These are phyloP conservation scores for Cephaloascus fragrans DNA, from an alignment of 805 yeast genomes.

Conservation along the genomic window DNA sequence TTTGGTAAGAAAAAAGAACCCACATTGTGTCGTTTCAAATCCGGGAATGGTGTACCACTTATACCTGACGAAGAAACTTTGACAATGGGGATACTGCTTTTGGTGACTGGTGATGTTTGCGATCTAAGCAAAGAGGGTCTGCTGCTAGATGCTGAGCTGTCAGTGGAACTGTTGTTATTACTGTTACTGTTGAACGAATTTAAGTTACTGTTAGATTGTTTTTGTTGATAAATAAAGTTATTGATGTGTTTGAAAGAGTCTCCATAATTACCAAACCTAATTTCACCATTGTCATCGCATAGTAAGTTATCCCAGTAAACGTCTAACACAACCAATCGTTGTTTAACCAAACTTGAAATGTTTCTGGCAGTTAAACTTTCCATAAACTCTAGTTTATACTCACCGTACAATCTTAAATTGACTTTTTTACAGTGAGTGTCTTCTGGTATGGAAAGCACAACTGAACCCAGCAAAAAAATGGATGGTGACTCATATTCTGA, in stretches of 20 bases:
- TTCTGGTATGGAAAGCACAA: slow-evolving; percentile 34
- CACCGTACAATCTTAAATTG: slow-evolving; percentile 30
- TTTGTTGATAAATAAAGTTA: neutral
- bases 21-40: slow-evolving; percentile 10
- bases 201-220: slow-evolving; percentile 1
- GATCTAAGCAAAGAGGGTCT: slow-evolving; percentile 20
- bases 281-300: slow-evolving; percentile 23
- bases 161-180: neutral
- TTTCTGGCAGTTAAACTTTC: slow-evolving; percentile 18
- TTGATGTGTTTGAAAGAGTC: slow-evolving; percentile 8
- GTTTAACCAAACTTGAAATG: slow-evolving; percentile 22
- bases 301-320: slow-evolving; percentile 41
- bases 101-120: slow-evolving; percentile 17
- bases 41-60: slow-evolving; percentile 36
- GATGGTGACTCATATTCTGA: slow-evolving; percentile 33
- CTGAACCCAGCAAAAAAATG: slow-evolving; percentile 33
- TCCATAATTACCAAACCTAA: slow-evolving; percentile 32
- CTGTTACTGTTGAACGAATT: slow-evolving; percentile 1
- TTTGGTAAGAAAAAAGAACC: slow-evolving; percentile 34
- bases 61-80: slow-evolving; percentile 23
- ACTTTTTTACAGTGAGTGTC: slow-evolving; percentile 28
- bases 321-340: slow-evolving; percentile 26
- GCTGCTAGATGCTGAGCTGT: slow-evolving; percentile 4
- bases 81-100: slow-evolving; percentile 8
- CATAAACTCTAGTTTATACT: slow-evolving; percentile 29